Evolutionary conservation across 306 rosid species (phyloP), one percentile per base, ranked within the genome.

Genomic region (Styphnolobium japonicum): DNA sequence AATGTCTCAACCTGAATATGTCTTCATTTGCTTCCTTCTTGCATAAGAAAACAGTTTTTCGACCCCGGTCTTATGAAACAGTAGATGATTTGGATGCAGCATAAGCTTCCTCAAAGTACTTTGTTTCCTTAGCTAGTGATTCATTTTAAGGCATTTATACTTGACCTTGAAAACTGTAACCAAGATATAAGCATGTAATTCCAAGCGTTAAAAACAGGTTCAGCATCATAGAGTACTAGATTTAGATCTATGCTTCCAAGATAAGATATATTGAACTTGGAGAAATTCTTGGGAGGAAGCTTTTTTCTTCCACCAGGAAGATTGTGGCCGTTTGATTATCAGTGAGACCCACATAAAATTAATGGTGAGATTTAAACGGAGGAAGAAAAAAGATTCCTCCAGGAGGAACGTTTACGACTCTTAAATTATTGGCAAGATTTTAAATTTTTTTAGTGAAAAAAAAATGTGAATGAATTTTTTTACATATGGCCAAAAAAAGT

Each of bases 331-430:
- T n/a, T n/a, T n/a, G n/a, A n/a, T n/a, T n/a, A n/a, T n/a, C n/a
- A n/a, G n/a, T n/a, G n/a, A n/a, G n/a, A n/a, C n/a, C n/a, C n/a
- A n/a, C n/a, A n/a, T n/a, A n/a, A n/a, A n/a, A n/a, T n/a, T n/a
- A n/a, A n/a, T n/a, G n/a, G n/a, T n/a, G n/a, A n/a, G n/a, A n/a
- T n/a, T n/a, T n/a, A n/a, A n/a, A n/a, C n/a, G n/a, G n/a, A n/a
- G n/a, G n/a, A n/a, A n/a, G n/a, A n/a, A n/a, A n/a, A n/a, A n/a
- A n/a, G n/a, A n/a, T n/a, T n/a, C n/a, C n/a, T n/a, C n/a, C n/a
- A n/a, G n/a, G n/a, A n/a, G n/a, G n/a, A n/a, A n/a, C n/a, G 64
- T 68, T 60, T 69, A 33, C 66, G 49, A 29, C 61, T 81, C 36
- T 53, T 15, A 18, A 36, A 23, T 60, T 39, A 31, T n/a, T 49